Evolutionary conservation across 768 basidiomycete species (phyloP).

Genomic region (Rhodotorula toruloides): DNA sequence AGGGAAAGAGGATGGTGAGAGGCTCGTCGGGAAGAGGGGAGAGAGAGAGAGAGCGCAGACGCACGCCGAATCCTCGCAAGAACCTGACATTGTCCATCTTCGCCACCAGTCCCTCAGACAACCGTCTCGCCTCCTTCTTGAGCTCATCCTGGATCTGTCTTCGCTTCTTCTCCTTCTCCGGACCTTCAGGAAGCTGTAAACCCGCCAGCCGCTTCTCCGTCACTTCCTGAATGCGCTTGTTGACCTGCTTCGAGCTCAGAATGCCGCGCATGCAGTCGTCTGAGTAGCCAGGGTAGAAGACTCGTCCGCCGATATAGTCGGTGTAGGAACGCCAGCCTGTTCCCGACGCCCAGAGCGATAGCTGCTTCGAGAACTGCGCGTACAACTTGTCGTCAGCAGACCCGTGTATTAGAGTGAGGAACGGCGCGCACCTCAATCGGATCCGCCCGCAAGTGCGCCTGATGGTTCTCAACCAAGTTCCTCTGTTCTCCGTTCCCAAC

Average conservation of each 20-base stretch:
- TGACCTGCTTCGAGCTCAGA: constrained; percentile 13
- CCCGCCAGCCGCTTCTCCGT: background rate
- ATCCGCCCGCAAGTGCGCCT: constrained; percentile 9
- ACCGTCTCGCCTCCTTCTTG: background rate
- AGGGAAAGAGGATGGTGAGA: background rate
- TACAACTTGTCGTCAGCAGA: too few relatives aligned
- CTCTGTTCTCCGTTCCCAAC: constrained; percentile 2
- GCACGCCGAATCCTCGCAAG: constrained; percentile 26
- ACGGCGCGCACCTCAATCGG: constrained; percentile 25
- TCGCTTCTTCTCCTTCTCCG: background rate
- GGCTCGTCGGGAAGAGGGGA: background rate
- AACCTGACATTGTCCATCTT: constrained; percentile 34
- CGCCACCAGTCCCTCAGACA: constrained; percentile 19
- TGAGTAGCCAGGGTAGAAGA: constrained; percentile 36
- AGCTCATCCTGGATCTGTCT: constrained; percentile 9
- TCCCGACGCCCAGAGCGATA: constrained; percentile 29
- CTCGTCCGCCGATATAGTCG: constrained; percentile 30
- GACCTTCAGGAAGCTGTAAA: background rate
- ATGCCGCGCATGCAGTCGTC: constrained; percentile 17
- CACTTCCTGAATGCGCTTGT: constrained; percentile 1
- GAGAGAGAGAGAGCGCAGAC: background rate
- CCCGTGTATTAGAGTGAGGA: background rate
- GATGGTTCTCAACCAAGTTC: constrained; percentile 23
- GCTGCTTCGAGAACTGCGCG: constrained; percentile 34
- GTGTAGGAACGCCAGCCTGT: constrained; percentile 33